Percentiles rank a stretch among this genome's conserved stretches.
phyloP scores from a whole-genome alignment of 169 alveolate species.

The Perkinsus marinus region DNA sequence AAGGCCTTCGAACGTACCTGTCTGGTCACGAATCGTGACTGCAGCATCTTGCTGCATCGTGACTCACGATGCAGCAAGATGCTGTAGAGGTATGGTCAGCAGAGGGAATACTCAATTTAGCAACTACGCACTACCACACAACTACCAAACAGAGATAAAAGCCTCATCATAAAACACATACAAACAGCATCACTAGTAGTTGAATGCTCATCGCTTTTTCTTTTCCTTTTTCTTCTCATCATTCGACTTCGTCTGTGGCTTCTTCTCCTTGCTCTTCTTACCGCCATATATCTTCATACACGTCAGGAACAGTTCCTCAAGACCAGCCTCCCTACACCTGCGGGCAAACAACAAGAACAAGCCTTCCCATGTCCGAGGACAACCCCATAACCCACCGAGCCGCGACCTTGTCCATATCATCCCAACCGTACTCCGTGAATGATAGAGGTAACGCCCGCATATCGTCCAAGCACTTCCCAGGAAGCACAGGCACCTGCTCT shows the following conservation, averaged over 20 bases:
- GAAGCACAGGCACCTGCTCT: background rate
- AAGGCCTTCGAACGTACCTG: too few species aligned
- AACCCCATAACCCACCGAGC: background rate
- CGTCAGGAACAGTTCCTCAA: background rate
- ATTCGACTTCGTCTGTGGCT: background rate
- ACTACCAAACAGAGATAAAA: too few species aligned
- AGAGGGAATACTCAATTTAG: too few species aligned
- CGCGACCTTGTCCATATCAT: background rate
- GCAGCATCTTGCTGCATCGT: background rate
- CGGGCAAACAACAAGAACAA: background rate
- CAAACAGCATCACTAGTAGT: background rate
- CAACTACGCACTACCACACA: too few species aligned
- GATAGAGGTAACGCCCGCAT: background rate
- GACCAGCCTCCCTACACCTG: background rate
- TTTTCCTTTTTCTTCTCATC: background rate
- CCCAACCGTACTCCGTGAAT: background rate
- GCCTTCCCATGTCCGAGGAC: background rate
- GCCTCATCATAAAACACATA: too few species aligned
- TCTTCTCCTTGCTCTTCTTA: background rate
- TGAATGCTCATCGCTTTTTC: background rate
- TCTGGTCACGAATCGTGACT: too few species aligned
- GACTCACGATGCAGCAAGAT: background rate
- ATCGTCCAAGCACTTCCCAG: background rate
- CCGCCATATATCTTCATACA: background rate
- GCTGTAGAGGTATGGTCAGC: background rate